phyloP scores from a whole-genome alignment of 2,329 filamentous ascomycete species.

The Calonectria pteridis region DNA sequence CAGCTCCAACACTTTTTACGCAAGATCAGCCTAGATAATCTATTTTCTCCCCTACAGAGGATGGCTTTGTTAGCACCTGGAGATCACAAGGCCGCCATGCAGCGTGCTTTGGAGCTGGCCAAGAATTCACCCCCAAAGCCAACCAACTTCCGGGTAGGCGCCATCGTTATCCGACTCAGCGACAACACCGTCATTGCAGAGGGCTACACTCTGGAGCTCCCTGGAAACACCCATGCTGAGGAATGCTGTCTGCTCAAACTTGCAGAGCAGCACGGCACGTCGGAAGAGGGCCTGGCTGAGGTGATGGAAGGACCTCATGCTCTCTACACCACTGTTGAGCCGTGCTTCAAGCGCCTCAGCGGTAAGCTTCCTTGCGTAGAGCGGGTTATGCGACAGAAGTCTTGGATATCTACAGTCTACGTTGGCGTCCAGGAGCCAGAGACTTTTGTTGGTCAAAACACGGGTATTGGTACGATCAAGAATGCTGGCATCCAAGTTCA shows the following conservation, averaged over 20 bases:
- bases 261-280: conserved; percentile 58
- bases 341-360: conserved; percentile 79
- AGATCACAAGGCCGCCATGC: conserved; percentile 69
- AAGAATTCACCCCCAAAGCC: conserved; percentile 85
- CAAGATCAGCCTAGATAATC: not conserved
- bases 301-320: conserved; percentile 50
- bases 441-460: conserved; percentile 88
- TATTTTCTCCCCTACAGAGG: not conserved
- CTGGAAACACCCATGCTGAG: conserved; percentile 96
- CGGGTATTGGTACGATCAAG: conserved; percentile 77
- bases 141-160: conserved; percentile 94
- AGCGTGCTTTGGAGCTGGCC: conserved; percentile 80
- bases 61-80: conserved; percentile 46
- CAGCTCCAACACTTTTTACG: not conserved
- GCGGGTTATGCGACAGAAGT: conserved; percentile 74
- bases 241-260: conserved; percentile 90
- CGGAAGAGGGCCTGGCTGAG: conserved; percentile 68
- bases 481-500: conserved; percentile 80
- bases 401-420: conserved; percentile 81
- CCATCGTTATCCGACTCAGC: conserved; percentile 77
- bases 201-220: conserved; percentile 91
- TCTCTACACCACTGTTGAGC: conserved; percentile 95
- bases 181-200: conserved; percentile 76
- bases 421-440: conserved; percentile 91
- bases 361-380: conserved; percentile 84